A percentile compares a stretch with the other conserved stretches of the same genome.
phyloP scores from a whole-genome alignment of 73 alveolate genomes.

The Paramecium octaurelia region DNA sequence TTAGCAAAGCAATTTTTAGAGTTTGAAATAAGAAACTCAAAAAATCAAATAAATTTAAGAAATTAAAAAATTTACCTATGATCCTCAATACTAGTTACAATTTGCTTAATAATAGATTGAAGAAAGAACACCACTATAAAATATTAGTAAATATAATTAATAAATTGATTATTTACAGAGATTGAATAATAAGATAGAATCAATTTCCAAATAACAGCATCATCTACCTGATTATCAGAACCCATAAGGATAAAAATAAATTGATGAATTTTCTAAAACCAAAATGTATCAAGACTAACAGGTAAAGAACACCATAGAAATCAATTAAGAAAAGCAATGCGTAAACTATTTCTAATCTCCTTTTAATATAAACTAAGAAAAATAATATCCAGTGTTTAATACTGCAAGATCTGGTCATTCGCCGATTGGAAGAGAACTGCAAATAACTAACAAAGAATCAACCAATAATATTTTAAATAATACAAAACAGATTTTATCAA shows the following conservation, averaged over 20 bases:
- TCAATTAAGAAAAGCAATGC: not conserved
- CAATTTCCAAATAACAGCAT: not conserved
- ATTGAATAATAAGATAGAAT: not conserved
- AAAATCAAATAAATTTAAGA: not conserved
- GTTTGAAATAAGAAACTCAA: not conserved
- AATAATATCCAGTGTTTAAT: not conserved
- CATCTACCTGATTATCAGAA: not conserved
- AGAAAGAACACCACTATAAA: not conserved
- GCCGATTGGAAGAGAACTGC: not conserved
- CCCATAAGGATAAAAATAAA: not conserved
- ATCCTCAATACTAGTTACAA: not conserved
- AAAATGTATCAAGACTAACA: not conserved
- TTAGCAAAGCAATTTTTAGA: not conserved
- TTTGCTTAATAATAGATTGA: not conserved
- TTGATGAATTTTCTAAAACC: not conserved
- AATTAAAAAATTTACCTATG: not conserved
- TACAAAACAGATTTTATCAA: not conserved
- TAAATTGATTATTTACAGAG: not conserved
- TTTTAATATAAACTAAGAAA: not conserved
- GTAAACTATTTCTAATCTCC: not conserved
- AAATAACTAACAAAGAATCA: not conserved
- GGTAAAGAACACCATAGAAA: not conserved
- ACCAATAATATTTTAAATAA: not conserved
- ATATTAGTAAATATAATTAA: not conserved
- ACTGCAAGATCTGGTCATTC: not conserved